Percentiles rank a stretch among this genome's conserved stretches.
Conservation (phyloP, 2,329 filamentous ascomycete species). For the Trichoderma citrinoviride region DNA sequence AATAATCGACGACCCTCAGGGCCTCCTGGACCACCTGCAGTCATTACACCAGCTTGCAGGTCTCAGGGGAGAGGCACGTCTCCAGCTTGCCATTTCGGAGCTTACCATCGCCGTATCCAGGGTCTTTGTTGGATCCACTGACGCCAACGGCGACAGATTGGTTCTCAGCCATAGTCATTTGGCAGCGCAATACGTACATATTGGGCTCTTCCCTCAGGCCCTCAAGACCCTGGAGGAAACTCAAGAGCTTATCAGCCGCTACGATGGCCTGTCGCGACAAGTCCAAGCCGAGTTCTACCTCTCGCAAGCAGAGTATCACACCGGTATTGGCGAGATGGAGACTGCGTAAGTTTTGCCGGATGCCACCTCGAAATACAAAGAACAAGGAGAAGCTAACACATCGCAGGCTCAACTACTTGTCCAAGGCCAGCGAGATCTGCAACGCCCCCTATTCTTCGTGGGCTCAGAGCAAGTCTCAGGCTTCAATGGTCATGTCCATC, state of each 20-base stretch:
- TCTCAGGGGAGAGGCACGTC: slow-evolving; percentile 48
- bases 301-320: slow-evolving; percentile 69
- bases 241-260: slow-evolving; percentile 45
- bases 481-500: slow-evolving; percentile 33
- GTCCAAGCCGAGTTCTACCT: slow-evolving; percentile 59
- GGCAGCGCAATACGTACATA: slow-evolving; percentile 51
- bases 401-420: slow-evolving; percentile 33
- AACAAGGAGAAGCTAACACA: not conserved
- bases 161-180: slow-evolving; percentile 48
- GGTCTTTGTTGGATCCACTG: slow-evolving; percentile 31
- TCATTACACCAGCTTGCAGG: slow-evolving; percentile 52
- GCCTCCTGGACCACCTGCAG: slow-evolving; percentile 49
- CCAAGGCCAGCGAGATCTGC: slow-evolving; percentile 42
- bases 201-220: slow-evolving; percentile 53
- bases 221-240: slow-evolving; percentile 56
- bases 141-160: slow-evolving; percentile 39
- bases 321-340: slow-evolving; percentile 63
- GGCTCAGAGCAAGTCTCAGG: slow-evolving; percentile 36
- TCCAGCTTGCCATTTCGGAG: slow-evolving; percentile 48
- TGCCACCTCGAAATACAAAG: not conserved
- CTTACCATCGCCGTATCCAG: slow-evolving; percentile 44
- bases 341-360: slow-evolving; percentile 49
- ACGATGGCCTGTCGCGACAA: slow-evolving; percentile 40
- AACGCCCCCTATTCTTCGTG: slow-evolving; percentile 32
- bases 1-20: slow-evolving; percentile 49